Evolutionary conservation across 257 asterid species (phyloP).

Genomic region (Solanum habrochaites): DNA sequence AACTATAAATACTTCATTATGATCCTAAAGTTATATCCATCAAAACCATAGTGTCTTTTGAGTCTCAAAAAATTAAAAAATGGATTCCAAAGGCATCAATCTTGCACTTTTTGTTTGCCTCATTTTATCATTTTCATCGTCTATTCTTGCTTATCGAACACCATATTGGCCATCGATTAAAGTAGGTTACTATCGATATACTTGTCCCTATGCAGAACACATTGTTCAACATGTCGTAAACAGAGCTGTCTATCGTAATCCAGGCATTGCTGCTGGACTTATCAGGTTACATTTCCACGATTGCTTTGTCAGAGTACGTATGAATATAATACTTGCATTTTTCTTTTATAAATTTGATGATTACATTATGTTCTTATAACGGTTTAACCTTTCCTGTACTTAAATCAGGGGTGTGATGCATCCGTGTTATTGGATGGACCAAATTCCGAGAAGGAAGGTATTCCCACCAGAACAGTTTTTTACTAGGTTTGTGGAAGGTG

Average conservation of each 20-base stretch:
- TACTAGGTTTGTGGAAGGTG: background rate
- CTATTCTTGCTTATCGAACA: background rate
- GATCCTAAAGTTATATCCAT: background rate
- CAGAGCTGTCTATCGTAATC: background rate
- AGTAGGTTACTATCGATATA: background rate
- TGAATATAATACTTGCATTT: background rate
- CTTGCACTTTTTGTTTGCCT: background rate
- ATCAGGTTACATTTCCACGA: background rate
- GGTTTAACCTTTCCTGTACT: background rate
- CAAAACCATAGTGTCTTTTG: background rate
- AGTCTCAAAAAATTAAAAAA: background rate
- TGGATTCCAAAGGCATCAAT: background rate
- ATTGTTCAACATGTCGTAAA: background rate
- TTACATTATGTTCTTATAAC: background rate
- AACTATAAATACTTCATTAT: background rate
- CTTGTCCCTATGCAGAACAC: background rate
- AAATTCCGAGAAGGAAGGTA: background rate
- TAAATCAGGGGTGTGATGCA: background rate
- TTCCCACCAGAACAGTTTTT: background rate
- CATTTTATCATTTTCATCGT: background rate
- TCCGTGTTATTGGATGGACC: background rate
- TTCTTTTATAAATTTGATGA: background rate
- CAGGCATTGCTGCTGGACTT: constrained; percentile 2
- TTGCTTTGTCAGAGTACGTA: background rate
- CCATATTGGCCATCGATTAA: background rate